Conservation (phyloP, 345 rosid species). For the Turritis glabra region DNA sequence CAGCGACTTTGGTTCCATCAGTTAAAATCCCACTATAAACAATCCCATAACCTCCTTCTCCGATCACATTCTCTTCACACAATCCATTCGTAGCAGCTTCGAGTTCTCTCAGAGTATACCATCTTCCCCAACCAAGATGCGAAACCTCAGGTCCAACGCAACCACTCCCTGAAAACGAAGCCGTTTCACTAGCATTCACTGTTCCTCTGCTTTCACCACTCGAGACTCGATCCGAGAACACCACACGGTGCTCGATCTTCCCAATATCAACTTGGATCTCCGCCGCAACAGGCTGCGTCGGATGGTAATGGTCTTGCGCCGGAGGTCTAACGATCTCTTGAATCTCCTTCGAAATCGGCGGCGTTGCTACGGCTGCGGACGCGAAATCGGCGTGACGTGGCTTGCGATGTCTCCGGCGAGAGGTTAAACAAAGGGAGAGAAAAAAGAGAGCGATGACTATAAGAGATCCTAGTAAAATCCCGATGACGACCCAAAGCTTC, state of each 20-base stretch:
- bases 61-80: constrained; percentile 87
- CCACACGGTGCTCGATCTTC: constrained; percentile 87
- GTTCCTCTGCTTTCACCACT: constrained; percentile 89
- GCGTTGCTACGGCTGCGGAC: constrained; percentile 42
- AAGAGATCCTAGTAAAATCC: constrained; percentile 79
- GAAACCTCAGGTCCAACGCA: constrained; percentile 88
- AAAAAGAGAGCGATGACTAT: constrained; percentile 82
- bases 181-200: constrained; percentile 58
- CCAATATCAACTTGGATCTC: constrained; percentile 93
- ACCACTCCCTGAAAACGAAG: constrained; percentile 60
- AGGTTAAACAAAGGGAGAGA: constrained; percentile 82
- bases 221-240: constrained; percentile 64
- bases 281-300: constrained; percentile 50
- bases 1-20: constrained; percentile 85
- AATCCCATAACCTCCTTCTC: constrained; percentile 98
- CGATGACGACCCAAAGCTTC: constrained; percentile 86
- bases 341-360: constrained; percentile 82
- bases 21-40: constrained; percentile 75
- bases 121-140: constrained; percentile 96
- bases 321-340: constrained; percentile 67
- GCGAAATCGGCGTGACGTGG: constrained; percentile 32
- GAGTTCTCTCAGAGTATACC: constrained; percentile 92
- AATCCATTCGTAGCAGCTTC: constrained; percentile 86
- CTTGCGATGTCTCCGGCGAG: constrained; percentile 61
- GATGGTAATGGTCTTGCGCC: constrained; percentile 42